Base-by-base conservation (phyloP, 129 eudicot species). In the Apium graveolens region DNA sequence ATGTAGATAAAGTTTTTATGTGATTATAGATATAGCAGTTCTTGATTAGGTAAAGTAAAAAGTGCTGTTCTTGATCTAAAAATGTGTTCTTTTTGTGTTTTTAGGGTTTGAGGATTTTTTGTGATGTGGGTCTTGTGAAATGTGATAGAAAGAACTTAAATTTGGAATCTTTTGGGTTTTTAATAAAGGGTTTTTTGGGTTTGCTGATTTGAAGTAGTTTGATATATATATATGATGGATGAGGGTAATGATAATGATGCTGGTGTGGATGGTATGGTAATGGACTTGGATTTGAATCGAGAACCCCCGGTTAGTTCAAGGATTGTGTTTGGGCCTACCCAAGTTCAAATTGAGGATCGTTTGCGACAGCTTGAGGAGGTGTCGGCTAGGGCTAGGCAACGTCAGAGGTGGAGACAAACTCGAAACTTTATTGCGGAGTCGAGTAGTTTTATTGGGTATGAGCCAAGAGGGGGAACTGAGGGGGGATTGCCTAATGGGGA, bases 281-380 rank as follows among this genome's bases (percentile, higher is more conserved):
- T 85, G 90, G 92, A 83, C 80, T 94, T 88, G 51, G 95, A 92
- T 89, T 92, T 89, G 83, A 88, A 92, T 85, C 88, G 79, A 80
- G 92, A 88, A 72, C 96, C 87, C 53, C 91, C 83, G 74, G 69
- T 71, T 77, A 79, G 73, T 53, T 75, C 91, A 4, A 62, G 79
- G 24, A 35, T 78, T 26, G 83, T 83, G 12, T 86, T 83, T 16
- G 88, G 87, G 6, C 86, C 89, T 66, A 79, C 91, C 27, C 90
- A 85, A 74, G 82, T 79, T 66, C 83, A 87, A 79, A 88, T 92
- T 48, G 90, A 88, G 60, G 89, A 92, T 69, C 86, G 97, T 8
- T 79, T 92, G 68, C 85, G 93, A 63, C 91, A 88, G 82, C 96
- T 92, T 32, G 96, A 90, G 82, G 97, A 87, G 70, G 93, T 88